Percentiles rank a stretch among this genome's conserved stretches.
Conservation (phyloP, 495 filamentous ascomycete species). For the Penicillium egyptiacum region DNA sequence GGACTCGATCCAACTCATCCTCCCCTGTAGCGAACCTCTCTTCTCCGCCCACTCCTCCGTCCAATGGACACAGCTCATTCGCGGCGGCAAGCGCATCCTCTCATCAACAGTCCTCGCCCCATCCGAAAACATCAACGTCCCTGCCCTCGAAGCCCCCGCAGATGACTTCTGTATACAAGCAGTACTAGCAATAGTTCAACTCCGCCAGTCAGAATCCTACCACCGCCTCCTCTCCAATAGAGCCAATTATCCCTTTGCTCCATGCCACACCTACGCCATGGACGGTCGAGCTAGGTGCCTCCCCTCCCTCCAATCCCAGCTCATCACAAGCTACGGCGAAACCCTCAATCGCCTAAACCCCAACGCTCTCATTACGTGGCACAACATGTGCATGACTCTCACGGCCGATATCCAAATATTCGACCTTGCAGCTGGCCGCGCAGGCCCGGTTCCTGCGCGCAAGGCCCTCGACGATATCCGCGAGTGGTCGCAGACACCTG, state of each 20-base stretch:
- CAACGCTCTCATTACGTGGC: constrained; percentile 51
- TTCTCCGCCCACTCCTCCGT: constrained; percentile 46
- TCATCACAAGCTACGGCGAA: constrained; percentile 41
- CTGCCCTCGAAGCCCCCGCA: constrained; percentile 33
- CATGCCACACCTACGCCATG: constrained; percentile 47
- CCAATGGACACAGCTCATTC: constrained; percentile 49
- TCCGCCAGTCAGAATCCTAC: constrained; percentile 47
- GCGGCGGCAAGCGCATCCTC: constrained; percentile 38
- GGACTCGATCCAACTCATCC: constrained; percentile 49
- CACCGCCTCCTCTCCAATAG: constrained; percentile 47
- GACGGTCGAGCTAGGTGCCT: constrained; percentile 45
- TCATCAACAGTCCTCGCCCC: constrained; percentile 43
- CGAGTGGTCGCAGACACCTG: constrained; percentile 51
- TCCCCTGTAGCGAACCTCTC: constrained; percentile 48
- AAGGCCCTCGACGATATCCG: constrained; percentile 52
- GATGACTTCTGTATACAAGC: constrained; percentile 44
- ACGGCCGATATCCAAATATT: constrained; percentile 53
- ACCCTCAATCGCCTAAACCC: constrained; percentile 44
- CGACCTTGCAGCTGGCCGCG: constrained; percentile 49
- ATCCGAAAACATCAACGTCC: constrained; percentile 40
- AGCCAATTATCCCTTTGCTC: constrained; percentile 43
- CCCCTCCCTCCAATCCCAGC: constrained; percentile 41
- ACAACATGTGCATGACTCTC: constrained; percentile 54
- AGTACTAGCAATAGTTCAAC: constrained; percentile 42
- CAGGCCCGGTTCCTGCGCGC: constrained; percentile 43